Conservation (phyloP, 2,329 filamentous ascomycete species). For the Epichloe gansuensis region DNA sequence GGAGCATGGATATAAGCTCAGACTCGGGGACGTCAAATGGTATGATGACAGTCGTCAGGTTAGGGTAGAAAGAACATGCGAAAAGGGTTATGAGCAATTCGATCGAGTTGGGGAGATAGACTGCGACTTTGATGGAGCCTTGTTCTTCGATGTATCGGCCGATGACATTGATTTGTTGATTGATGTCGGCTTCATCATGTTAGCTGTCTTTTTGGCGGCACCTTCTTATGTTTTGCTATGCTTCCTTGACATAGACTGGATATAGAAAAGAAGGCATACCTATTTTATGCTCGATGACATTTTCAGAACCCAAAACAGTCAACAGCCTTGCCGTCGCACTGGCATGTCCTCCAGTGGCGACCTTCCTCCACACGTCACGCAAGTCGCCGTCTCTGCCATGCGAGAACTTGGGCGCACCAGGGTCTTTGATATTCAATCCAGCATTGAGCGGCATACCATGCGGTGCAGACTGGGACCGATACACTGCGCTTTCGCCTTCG, state of each 20-base stretch:
- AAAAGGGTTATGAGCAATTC: conserved; percentile 77
- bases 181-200: conserved; percentile 47
- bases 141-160: conserved; percentile 63
- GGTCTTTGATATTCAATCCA: conserved; percentile 71
- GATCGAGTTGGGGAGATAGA: conserved; percentile 87
- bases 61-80: conserved; percentile 73
- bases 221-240: background rate
- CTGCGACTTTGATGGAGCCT: conserved; percentile 63
- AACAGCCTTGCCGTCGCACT: conserved; percentile 60
- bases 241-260: background rate
- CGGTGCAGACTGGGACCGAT: conserved; percentile 71
- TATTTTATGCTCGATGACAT: conserved; percentile 58
- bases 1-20: conserved; percentile 57
- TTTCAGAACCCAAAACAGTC: conserved; percentile 66
- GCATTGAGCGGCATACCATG: conserved; percentile 70
- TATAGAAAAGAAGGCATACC: conserved; percentile 23
- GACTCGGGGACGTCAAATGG: conserved; percentile 67
- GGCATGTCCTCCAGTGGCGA: conserved; percentile 49
- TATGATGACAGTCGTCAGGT: conserved; percentile 69
- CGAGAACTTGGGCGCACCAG: conserved; percentile 70
- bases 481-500: conserved; percentile 72
- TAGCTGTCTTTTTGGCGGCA: conserved; percentile 2
- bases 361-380: conserved; percentile 77
- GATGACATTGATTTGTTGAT: conserved; percentile 75
- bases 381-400: conserved; percentile 77